Percentiles rank a stretch among this genome's conserved stretches.
phyloP scores from a whole-genome alignment of 176 grass and related monocot species.

The Hordeum vulgare region MorexV3_pseudomolecules_assembly NC_058524.1:606317024-606317523 shows the following conservation, averaged over 20 bases:
- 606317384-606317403: background rate
- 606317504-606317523: background rate
- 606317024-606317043: background rate
- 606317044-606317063: background rate
- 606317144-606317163: background rate
- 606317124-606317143: background rate
- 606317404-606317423: background rate
- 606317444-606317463: slow-evolving; percentile 47
- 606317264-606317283: slow-evolving; percentile 1
- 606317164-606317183: background rate
- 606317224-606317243: background rate
- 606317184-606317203: background rate
- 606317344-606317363: background rate
- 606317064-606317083: background rate
- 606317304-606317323: slow-evolving; percentile 18
- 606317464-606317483: background rate
- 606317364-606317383: background rate
- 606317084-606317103: background rate
- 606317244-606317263: slow-evolving; percentile 4
- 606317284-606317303: slow-evolving; percentile 30
- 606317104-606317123: background rate
- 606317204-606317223: slow-evolving; percentile 13
- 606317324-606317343: background rate
- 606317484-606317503: background rate
- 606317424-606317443: background rate